Base-by-base conservation (phyloP, 148 eudicot species). In the Polygonum maritimum region DNA sequence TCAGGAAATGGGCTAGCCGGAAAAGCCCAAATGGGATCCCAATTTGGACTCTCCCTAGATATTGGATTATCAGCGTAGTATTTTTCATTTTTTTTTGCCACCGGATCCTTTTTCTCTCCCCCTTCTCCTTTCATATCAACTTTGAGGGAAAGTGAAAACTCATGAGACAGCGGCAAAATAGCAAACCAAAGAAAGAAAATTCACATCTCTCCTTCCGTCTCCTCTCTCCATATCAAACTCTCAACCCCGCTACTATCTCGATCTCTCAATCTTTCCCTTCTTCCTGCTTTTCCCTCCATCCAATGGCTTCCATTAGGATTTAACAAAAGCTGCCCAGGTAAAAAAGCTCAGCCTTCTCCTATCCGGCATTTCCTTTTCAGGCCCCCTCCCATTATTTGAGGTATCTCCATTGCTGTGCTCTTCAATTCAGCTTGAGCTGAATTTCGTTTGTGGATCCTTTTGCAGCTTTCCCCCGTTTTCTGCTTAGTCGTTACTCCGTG, bases 111-210 rank as follows among this genome's bases (percentile, higher is more conserved):
- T n/a, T 7, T 38, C 18, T 21, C 71, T 67, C 71, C 16, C n/a
- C 21, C 36, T 3, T 35, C 44, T 12, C 45, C 31, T 26, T 6
- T 67, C 16, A 67, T 67, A 26, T 36, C 15, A 44, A 3, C n/a
- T n/a, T 35, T 7, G 9, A 21, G 38, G 44, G 45, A 36, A 36
- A 38, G 71, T 14, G 44, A 19, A 36, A 67, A 36, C 71, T 35
- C 71, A 39, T 63, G 19, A 35, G 71, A 65, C 44, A 67, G 71
- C 71, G 71, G 71, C 71, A 67, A 67, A 67, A 35, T 67, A 36
- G 71, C 71, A 38, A 67, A 4, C 6, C 71, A 16, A 38, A 36
- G 70, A 60, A 13, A 33, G 71, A 67, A 51, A 67, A 67, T 67
- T 67, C 71, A 67, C 71, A 41, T 12, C 44, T 38, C 19, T 4